A percentile compares a stretch with the other conserved stretches of the same genome.
Conservation (phyloP, 1,284 basidiomycete genomes). For the Afroboletus lepidellus region DNA sequence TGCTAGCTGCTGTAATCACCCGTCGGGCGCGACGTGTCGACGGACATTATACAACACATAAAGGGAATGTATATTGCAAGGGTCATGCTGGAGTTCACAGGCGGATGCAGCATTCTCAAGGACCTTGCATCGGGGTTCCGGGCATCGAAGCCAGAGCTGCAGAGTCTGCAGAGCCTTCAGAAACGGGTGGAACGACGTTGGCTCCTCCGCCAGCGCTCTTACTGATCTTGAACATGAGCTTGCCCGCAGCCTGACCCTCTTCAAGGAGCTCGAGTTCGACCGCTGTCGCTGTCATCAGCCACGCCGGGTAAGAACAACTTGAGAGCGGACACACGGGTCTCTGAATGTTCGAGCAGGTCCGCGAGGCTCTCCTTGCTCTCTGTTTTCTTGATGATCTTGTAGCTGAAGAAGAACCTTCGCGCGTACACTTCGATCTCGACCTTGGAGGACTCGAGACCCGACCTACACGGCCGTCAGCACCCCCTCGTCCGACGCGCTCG, state of each 20-base stretch:
- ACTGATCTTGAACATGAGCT: slow-evolving; percentile 26
- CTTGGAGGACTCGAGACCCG: slow-evolving; percentile 33
- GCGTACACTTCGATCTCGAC: slow-evolving; percentile 35
- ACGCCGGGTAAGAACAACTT: neutral
- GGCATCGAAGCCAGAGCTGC: slow-evolving; percentile 4
- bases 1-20: neutral
- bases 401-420: slow-evolving; percentile 33
- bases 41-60: slow-evolving; percentile 16
- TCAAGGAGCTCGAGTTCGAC: slow-evolving; percentile 33
- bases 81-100: neutral
- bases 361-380: slow-evolving; percentile 34
- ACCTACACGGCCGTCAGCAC: slow-evolving; percentile 16
- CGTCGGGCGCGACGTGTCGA: neutral
- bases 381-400: slow-evolving; percentile 35
- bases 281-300: slow-evolving; percentile 15
- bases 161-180: neutral
- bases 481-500: neutral
- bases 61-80: neutral
- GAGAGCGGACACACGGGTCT: slow-evolving; percentile 25
- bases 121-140: slow-evolving; percentile 3
- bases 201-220: slow-evolving; percentile 10
- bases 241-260: slow-evolving; percentile 32
- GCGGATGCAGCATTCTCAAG: slow-evolving; percentile 2
- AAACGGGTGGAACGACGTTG: slow-evolving; percentile 1
- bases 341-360: slow-evolving; percentile 32